A percentile compares a stretch with the other conserved stretches of the same genome.
Evolutionary conservation across 345 rosid species (phyloP).

Genomic region (Aquilaria sinensis): DNA sequence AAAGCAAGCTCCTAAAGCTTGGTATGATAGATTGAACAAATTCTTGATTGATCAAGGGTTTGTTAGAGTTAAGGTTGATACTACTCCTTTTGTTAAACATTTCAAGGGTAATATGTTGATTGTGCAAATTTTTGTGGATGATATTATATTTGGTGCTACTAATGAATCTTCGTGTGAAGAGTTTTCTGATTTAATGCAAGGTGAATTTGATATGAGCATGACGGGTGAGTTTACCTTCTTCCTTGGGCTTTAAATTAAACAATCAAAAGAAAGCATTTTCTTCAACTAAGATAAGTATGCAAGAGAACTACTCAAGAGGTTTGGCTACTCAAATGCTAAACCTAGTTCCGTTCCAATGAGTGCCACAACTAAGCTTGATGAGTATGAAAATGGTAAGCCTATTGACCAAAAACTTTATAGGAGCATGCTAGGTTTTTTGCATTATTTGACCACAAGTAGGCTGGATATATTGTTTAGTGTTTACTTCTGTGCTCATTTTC

Average conservation of each 20-base stretch:
- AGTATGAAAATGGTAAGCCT: not conserved
- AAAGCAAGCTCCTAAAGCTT: too few species aligned
- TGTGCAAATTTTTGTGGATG: not conserved
- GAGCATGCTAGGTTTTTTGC: not conserved
- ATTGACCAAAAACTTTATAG: not conserved
- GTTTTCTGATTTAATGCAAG: not conserved
- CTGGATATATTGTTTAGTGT: not conserved
- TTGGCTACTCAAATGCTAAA: too few species aligned
- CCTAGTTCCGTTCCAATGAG: not conserved
- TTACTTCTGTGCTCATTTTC: not conserved
- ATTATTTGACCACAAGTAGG: not conserved
- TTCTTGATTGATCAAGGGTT: not conserved
- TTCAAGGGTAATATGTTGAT: not conserved
- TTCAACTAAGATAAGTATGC: not conserved
- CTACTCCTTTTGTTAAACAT: not conserved
- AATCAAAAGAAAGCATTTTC: not conserved
- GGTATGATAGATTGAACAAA: too few species aligned
- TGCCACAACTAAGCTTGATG: not conserved
- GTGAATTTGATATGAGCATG: constrained; percentile 4
- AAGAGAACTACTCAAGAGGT: not conserved
- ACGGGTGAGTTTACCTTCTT: not conserved
- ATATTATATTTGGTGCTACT: constrained; percentile 7
- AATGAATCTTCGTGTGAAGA: not conserved
- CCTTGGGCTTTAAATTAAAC: not conserved
- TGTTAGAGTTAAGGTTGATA: constrained; percentile 1